Evolutionary conservation across 345 rosid species (phyloP).

Genomic region (Tarenaya hassleriana): DNA sequence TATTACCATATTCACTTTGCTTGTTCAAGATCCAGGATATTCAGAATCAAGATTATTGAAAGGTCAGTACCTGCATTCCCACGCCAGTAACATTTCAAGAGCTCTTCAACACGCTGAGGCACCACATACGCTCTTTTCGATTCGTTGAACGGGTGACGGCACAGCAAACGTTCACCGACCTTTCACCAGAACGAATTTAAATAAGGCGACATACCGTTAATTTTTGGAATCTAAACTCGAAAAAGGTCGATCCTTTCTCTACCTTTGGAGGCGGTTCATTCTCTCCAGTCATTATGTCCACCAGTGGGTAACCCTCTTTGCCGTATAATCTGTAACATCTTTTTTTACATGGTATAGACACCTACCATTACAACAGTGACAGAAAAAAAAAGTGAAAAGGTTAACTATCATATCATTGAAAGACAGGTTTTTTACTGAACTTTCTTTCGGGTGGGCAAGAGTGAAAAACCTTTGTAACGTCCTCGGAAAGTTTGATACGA

Average conservation of each 20-base stretch:
- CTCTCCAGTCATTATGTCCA: slow-evolving; percentile 93
- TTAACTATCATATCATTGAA: too few relatives aligned
- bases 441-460: too few relatives aligned
- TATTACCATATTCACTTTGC: too few relatives aligned
- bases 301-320: slow-evolving; percentile 85
- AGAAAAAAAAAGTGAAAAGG: too few relatives aligned
- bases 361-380: slow-evolving; percentile 28
- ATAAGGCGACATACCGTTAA: not conserved
- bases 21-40: too few relatives aligned
- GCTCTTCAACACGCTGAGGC: slow-evolving; percentile 86
- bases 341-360: slow-evolving; percentile 92
- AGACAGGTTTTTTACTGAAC: not conserved
- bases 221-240: too few relatives aligned
- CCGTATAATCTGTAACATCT: slow-evolving; percentile 71
- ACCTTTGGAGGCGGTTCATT: slow-evolving; percentile 86
- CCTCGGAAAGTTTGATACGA: slow-evolving; percentile 98
- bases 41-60: too few relatives aligned
- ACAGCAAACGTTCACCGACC: slow-evolving; percentile 82
- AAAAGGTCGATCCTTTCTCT: not conserved
- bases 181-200: slow-evolving; percentile 18
- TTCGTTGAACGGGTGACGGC: slow-evolving; percentile 97
- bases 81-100: slow-evolving; percentile 88
- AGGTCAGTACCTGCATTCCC: slow-evolving; percentile 87
- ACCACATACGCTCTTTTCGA: slow-evolving; percentile 95
- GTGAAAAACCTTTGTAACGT: slow-evolving; percentile 79